These are phyloP conservation scores for Sphenostylis stenocarpa DNA, from an alignment of 306 rosid genomes.

Conservation along the genomic window DNA sequence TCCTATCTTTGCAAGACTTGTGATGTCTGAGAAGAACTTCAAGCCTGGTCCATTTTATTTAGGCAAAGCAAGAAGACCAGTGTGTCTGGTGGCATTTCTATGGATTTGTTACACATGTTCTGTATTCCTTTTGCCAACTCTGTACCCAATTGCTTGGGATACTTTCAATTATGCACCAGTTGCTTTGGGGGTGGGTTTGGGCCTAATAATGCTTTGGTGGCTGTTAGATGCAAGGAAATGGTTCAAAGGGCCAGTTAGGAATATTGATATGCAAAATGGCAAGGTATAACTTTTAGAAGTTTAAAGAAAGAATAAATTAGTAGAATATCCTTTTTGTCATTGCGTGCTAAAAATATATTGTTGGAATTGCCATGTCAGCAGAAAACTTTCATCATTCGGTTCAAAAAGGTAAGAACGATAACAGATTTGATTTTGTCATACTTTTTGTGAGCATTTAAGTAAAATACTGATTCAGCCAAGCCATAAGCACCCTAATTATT, in stretches of 20 bases:
- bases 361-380: background rate
- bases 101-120: constrained; percentile 89
- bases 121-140: constrained; percentile 82
- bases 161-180: constrained; percentile 88
- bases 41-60: constrained; percentile 75
- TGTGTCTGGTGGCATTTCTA: constrained; percentile 66
- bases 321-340: constrained; percentile 15
- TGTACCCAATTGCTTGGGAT: constrained; percentile 66
- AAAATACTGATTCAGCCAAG: constrained; percentile 2
- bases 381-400: background rate
- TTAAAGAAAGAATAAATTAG: constrained; percentile 2
- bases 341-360: constrained; percentile 9
- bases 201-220: constrained; percentile 85
- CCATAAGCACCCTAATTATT: constrained; percentile 13
- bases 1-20: constrained; percentile 80
- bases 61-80: constrained; percentile 78
- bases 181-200: constrained; percentile 63
- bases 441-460: background rate
- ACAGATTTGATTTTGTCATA: background rate
- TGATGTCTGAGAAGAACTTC: constrained; percentile 73
- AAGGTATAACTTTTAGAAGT: constrained; percentile 41
- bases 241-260: constrained; percentile 89
- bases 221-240: constrained; percentile 82
- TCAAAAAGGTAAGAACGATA: background rate
- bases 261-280: constrained; percentile 56